Evolutionary conservation across 257 asterid genomes (phyloP), one percentile per base, ranked within the genome.

Genomic region (Solanum chilense): DNA sequence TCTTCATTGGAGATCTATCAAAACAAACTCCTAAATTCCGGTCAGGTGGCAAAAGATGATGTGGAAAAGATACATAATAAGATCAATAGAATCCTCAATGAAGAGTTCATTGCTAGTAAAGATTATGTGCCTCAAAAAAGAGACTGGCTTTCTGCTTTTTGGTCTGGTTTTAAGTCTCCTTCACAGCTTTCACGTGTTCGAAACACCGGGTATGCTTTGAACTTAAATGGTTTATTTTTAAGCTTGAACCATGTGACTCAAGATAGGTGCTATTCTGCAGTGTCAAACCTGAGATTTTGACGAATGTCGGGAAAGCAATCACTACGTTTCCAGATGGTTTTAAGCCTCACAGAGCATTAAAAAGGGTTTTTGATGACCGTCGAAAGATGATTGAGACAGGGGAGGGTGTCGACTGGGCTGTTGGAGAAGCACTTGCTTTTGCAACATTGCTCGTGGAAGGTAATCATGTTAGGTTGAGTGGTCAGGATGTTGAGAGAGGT

Each of bases 401-500:
- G 10, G 89, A 89, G 62, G 91, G 91, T 42, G 88, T 89, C 52
- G 91, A 89, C 88, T 89, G 91, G 91, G 89, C 91, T 7, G 84
- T 87, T 15, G 91, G 80, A 45, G 91, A 89, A 84, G 89, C 89
- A 77, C 91, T 89, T 37, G 91, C 91, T 33, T 89, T 89, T 87
- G 89, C 91, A 74, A 86, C 91, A 84, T 82, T 89, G 84, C 89
- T 89, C 16, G 89, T 86, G 27, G 91, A 89, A 89, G 91, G 91
- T 42, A 86, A 89, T 68, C 89, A 89, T 77, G 91, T 89, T 60
- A 83, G 91, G 64, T 83, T 89, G 89, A 86, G 89, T 64, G 91
- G 91, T 83, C 91, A 89, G 84, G 91, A 89, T 87, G 89, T 87
- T 29, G 91, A 89, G 86, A 83, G 91, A 45, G 91, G 91, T 37